Conservation (phyloP, 2,329 filamentous ascomycete species). For the Penicillium capsulatum region DNA sequence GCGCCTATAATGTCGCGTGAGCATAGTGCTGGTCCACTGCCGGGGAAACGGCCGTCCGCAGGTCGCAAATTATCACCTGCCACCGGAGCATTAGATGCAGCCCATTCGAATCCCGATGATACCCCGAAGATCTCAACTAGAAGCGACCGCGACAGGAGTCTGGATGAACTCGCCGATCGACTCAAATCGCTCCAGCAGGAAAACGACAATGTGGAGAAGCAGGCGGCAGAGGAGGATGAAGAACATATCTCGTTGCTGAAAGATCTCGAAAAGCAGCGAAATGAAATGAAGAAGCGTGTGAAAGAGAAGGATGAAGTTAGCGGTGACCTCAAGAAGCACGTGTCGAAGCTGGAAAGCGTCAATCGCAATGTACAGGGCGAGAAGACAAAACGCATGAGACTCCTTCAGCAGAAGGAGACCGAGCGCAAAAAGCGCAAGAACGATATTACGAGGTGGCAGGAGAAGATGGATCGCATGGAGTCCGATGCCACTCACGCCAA, state of each 20-base stretch:
- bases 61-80: conserved; percentile 73
- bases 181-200: conserved; percentile 78
- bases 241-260: conserved; percentile 64
- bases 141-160: conserved; percentile 60
- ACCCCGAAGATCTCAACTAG: conserved; percentile 33
- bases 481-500: conserved; percentile 45
- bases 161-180: conserved; percentile 74
- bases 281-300: conserved; percentile 69
- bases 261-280: conserved; percentile 70
- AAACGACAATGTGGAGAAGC: conserved; percentile 69
- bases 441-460: conserved; percentile 56
- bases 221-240: conserved; percentile 64
- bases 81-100: conserved; percentile 43
- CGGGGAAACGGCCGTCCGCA: conserved; percentile 62
- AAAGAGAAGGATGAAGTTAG: conserved; percentile 91
- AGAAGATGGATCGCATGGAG: conserved; percentile 51
- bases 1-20: conserved; percentile 63
- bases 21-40: conserved; percentile 52
- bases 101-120: conserved; percentile 41
- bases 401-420: conserved; percentile 57
- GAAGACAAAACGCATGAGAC: conserved; percentile 69
- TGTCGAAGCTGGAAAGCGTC: conserved; percentile 72
- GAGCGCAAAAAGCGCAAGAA: conserved; percentile 59
- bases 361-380: conserved; percentile 78
- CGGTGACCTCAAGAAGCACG: conserved; percentile 74